Evolutionary conservation across 768 basidiomycete species (phyloP).

Genomic region (Neoboletus subvelutipes): DNA sequence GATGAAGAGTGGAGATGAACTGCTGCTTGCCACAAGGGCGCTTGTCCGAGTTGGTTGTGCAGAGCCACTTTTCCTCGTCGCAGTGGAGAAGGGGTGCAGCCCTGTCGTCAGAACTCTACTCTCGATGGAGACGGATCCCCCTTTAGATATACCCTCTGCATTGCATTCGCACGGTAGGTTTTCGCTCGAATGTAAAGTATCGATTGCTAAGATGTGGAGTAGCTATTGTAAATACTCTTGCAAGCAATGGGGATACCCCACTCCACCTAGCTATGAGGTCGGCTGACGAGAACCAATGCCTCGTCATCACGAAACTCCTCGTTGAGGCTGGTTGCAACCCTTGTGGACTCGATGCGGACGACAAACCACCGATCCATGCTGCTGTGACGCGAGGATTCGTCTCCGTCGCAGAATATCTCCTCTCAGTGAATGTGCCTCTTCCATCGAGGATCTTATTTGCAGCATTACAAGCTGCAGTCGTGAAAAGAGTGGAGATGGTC

Average conservation of each 20-base stretch:
- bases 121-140: neutral
- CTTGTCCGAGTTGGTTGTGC: constrained; percentile 2
- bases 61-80: constrained; percentile 3
- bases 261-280: neutral
- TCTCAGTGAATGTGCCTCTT: too few relatives aligned
- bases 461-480: too few relatives aligned
- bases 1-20: neutral
- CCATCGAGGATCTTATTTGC: too few relatives aligned
- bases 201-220: neutral
- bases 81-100: constrained; percentile 6
- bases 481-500: too few relatives aligned
- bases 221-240: neutral
- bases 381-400: too few relatives aligned
- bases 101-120: neutral
- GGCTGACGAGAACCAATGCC: neutral
- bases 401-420: too few relatives aligned
- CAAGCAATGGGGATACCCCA: constrained; percentile 10
- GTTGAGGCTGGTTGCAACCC: too few relatives aligned
- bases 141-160: too few relatives aligned
- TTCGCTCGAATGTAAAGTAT: too few relatives aligned
- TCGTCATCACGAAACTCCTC: too few relatives aligned
- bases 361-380: too few relatives aligned
- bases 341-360: too few relatives aligned
- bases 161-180: neutral
- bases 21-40: neutral